Base-by-base conservation (phyloP, 2,329 filamentous ascomycete genomes). In the Stemphylium lycopersici region DNA sequence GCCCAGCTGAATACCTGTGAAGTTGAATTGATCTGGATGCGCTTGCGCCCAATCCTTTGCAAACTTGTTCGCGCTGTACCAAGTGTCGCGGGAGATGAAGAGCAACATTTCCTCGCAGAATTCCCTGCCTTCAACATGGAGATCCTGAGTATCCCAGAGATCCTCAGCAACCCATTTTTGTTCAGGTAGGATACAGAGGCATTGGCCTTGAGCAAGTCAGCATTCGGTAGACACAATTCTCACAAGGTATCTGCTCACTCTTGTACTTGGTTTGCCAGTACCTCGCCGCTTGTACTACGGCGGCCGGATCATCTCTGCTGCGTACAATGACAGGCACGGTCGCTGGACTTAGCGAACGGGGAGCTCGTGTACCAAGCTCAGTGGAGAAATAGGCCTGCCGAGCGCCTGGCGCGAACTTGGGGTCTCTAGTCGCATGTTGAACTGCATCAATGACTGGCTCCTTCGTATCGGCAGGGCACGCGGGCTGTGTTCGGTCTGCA, bases 101-200 rank as follows among this genome's bases (percentile, higher is more conserved):
- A 46, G 45, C 13, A 76, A 57, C 4, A 71, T 62, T 36, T 67
- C 49, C n/a, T 61, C 34, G 36, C 71, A 69, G 39, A 71, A 73
- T 1, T 34, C n/a, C 10, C 59, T 52, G 2, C 59, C 56, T n/a
- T 75, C 67, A 7, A 70, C n/a, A 31, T 71, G 63, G 18, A 76
- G 68, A 33, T 76, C 73, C 52, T 56, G 39, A 7, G 56, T 53
- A 40, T 76, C 73, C 68, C 71, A 76, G 7, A 75, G 62, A 46
- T 76, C 73, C 26, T 61, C 29, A 8, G 74, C 67, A 6, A 42
- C 51, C 62, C 63, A 73, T 6, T 58, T 59, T 36, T 57, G 46
- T 6, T 55, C 43, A 4, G 70, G 68, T 33, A 72, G 70, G 44
- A 74, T 67, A 43, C 61, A 61, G 24, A 62, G 52, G 42, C 65